Percentiles rank a stretch among this genome's conserved stretches.
phyloP scores from a whole-genome alignment of 805 yeast species.

The Teunomyces kruisii region DNA sequence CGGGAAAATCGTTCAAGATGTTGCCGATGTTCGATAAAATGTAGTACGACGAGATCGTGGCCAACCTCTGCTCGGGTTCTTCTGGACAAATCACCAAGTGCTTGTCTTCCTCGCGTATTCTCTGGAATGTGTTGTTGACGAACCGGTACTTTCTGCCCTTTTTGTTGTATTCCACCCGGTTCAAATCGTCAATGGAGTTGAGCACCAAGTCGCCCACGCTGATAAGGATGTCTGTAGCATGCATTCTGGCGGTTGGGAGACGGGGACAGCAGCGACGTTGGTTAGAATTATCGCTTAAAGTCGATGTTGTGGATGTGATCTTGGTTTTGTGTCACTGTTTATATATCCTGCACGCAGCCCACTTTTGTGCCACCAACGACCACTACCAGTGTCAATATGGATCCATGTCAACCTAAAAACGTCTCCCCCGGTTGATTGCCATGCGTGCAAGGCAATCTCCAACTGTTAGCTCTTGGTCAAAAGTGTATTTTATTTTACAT shows the following conservation, averaged over 20 bases:
- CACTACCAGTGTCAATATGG: no score
- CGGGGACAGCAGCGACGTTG: no score
- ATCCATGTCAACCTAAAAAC: no score
- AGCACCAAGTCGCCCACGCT: constrained; percentile 36
- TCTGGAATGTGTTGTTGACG: constrained; percentile 47
- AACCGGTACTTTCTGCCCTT: constrained; percentile 51
- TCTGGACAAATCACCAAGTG: constrained; percentile 42
- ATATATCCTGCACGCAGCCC: no score
- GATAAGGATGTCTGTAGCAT: constrained; percentile 34
- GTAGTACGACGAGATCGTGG: constrained; percentile 44
- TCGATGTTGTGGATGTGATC: no score
- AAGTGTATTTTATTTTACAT: no score
- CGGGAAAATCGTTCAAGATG: constrained; percentile 33
- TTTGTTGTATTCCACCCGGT: constrained; percentile 36
- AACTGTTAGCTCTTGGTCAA: no score
- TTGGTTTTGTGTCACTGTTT: no score
- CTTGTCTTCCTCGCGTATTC: constrained; percentile 50
- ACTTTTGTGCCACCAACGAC: no score
- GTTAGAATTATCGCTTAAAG: no score
- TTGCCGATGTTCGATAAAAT: constrained; percentile 41
- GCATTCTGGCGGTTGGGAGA: not conserved
- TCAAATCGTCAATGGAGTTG: constrained; percentile 31
- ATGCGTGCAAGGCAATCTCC: no score
- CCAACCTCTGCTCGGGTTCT: constrained; percentile 26
- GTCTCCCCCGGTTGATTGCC: no score